Base-by-base conservation (phyloP, 495 filamentous ascomycete species). In the Collariella sp. region DNA sequence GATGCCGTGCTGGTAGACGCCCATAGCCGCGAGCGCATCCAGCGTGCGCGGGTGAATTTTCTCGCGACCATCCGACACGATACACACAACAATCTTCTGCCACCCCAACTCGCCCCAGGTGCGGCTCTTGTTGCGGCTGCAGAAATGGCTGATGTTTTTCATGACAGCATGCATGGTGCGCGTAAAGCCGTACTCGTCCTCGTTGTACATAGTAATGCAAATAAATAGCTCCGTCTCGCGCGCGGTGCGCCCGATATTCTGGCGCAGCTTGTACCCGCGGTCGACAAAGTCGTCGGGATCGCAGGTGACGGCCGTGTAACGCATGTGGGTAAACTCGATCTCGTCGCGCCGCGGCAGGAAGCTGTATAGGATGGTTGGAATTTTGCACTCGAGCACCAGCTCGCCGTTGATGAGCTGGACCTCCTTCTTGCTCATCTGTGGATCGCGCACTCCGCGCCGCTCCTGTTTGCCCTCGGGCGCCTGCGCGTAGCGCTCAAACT, bases 271-370 rank as follows among this genome's bases (percentile, higher is more conserved):
- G 73, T 97, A 99, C 0, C 93, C 91, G 46, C 82, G 77, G 15
- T 80, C 75, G 0, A 87, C 84, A 59, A 94, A 99, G 63, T 99
- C 91, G 66, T 97, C 91, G 0, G 94, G 94, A 65, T 99, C 94
- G 64, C 91, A 96, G 1, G 94, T 99, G 34, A 96, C 93, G n/a
- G 94, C 94, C 29, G 94, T 97, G 65, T 99, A 99, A n/a, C 94
- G 86, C 94, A 97, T 97, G 67, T 99, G 91, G 1, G 94, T 99
- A 67, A 97, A 99, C 68, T 99, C 94, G 45, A 88, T 81, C 57
- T 95, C 90, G 67, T 97, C 89, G 23, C 91, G 79, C 31, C 90
- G 79, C 0, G 94, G 94, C 43, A 97, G 74, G 70, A 97, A 97
- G 62, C 86, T 90, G 75, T 97, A 90, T 9, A 97, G 76, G 61